These are phyloP conservation scores for Ustilaginoidea virens DNA, from an alignment of 2,329 filamentous ascomycete genomes.

Conservation along the genomic window DNA sequence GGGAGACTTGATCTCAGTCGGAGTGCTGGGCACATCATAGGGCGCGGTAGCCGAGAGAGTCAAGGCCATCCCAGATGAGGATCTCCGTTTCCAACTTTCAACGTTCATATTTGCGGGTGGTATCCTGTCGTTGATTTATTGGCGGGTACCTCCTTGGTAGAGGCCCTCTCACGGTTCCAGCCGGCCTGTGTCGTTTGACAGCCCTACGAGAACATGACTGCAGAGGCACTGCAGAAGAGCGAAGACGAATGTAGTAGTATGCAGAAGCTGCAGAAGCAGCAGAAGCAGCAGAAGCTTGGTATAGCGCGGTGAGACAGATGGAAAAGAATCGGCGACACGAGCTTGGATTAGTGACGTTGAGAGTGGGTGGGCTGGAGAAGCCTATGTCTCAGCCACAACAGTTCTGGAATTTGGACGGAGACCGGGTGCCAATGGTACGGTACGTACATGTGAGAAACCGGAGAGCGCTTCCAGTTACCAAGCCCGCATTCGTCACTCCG, in stretches of 20 bases:
- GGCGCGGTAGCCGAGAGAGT: slow-evolving; percentile 9
- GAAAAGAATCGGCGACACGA: neutral
- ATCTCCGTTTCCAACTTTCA: slow-evolving; percentile 20
- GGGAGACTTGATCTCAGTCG: slow-evolving; percentile 18
- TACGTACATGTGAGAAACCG: no score
- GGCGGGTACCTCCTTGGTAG: slow-evolving; percentile 1
- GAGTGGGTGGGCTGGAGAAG: slow-evolving; percentile 4
- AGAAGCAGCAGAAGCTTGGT: no score
- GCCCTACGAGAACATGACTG: slow-evolving; percentile 5
- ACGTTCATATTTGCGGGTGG: slow-evolving; percentile 12
- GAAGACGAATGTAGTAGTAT: no score
- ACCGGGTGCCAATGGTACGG: slow-evolving; percentile 3
- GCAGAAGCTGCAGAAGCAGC: no score
- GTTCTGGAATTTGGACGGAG: slow-evolving; percentile 6
- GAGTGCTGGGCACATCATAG: slow-evolving; percentile 7
- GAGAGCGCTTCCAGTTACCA: slow-evolving; percentile 1
- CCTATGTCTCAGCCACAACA: slow-evolving; percentile 11
- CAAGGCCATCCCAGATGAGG: slow-evolving; percentile 14
- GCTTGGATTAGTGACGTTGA: slow-evolving; percentile 1
- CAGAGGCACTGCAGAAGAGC: neutral
- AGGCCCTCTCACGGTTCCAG: neutral
- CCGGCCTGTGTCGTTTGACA: neutral
- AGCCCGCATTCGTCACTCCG: slow-evolving; percentile 10
- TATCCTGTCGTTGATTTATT: neutral
- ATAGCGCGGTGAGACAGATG: no score